A percentile compares a stretch with the other conserved stretches of the same genome.
Evolutionary conservation across 73 alveolate species (phyloP).

Genomic region (Tetrahymena malaccensis): DNA sequence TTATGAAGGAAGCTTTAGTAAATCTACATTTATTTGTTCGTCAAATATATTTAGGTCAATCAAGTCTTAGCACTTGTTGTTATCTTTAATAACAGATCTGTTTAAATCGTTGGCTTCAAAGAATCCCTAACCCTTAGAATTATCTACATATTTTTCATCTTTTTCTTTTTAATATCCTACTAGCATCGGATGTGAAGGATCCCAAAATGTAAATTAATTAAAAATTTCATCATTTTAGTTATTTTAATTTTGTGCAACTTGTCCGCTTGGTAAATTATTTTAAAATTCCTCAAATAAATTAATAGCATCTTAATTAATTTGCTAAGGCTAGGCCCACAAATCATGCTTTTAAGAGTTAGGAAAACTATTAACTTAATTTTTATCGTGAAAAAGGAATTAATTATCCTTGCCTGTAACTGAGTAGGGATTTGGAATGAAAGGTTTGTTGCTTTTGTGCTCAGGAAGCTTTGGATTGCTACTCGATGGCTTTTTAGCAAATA

Average conservation of each 20-base stretch:
- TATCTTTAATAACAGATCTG: background rate
- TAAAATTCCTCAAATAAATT: background rate
- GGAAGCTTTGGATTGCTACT: background rate
- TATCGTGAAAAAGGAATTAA: background rate
- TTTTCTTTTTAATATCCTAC: background rate
- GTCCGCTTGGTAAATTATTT: background rate
- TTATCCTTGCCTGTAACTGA: background rate
- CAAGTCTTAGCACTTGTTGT: background rate
- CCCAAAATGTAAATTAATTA: background rate
- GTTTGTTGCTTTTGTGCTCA: background rate
- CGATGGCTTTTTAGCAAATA: background rate
- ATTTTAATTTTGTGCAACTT: background rate
- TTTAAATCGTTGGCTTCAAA: background rate
- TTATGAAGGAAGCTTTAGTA: background rate
- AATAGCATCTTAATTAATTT: background rate
- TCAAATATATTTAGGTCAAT: background rate
- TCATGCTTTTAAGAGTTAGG: background rate
- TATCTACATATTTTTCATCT: background rate
- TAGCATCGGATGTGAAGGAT: background rate
- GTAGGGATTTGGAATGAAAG: background rate
- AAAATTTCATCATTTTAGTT: background rate
- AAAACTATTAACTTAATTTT: too few species aligned
- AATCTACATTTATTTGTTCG: background rate
- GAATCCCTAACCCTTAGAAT: background rate
- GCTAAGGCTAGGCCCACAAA: background rate